Conservation (phyloP, 2,329 filamentous ascomycete species). For the Phialophora macrospora region DNA sequence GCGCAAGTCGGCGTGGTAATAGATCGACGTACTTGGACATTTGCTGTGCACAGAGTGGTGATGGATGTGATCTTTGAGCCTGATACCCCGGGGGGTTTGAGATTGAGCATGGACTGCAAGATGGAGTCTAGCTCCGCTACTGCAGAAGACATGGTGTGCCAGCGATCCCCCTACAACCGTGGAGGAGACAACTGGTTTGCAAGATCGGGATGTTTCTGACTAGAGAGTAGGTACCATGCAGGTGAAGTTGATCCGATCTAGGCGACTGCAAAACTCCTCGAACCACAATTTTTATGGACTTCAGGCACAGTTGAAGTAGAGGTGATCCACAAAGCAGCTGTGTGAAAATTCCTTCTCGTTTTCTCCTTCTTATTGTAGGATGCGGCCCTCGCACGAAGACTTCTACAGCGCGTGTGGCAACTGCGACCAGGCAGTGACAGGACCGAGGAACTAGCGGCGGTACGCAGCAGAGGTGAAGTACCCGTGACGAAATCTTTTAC, state of each 20-base stretch:
- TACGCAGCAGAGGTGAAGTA: slow-evolving; percentile 18
- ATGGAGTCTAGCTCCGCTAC: slow-evolving; percentile 89
- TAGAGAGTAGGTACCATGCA: slow-evolving; percentile 12
- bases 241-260: slow-evolving; percentile 10
- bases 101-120: slow-evolving; percentile 85
- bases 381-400: slow-evolving; percentile 22
- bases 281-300: slow-evolving; percentile 24
- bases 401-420: slow-evolving; percentile 34
- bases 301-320: slow-evolving; percentile 22
- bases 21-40: slow-evolving; percentile 76
- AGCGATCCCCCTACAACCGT: slow-evolving; percentile 27
- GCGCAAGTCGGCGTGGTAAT: background rate
- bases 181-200: slow-evolving; percentile 23
- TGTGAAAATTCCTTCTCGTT: slow-evolving; percentile 14
- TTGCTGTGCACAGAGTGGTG: slow-evolving; percentile 83
- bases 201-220: slow-evolving; percentile 15
- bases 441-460: slow-evolving; percentile 27
- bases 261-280: slow-evolving; percentile 4
- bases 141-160: slow-evolving; percentile 71
- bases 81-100: slow-evolving; percentile 93
- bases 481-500: slow-evolving; percentile 26
- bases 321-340: slow-evolving; percentile 14
- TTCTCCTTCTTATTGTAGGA: slow-evolving; percentile 21
- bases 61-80: slow-evolving; percentile 88
- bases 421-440: slow-evolving; percentile 24